A percentile compares a stretch with the other conserved stretches of the same genome.
These are phyloP conservation scores for Eucalyptus pauciflora DNA, from an alignment of 345 rosid genomes.

Conservation along the genomic window DNA sequence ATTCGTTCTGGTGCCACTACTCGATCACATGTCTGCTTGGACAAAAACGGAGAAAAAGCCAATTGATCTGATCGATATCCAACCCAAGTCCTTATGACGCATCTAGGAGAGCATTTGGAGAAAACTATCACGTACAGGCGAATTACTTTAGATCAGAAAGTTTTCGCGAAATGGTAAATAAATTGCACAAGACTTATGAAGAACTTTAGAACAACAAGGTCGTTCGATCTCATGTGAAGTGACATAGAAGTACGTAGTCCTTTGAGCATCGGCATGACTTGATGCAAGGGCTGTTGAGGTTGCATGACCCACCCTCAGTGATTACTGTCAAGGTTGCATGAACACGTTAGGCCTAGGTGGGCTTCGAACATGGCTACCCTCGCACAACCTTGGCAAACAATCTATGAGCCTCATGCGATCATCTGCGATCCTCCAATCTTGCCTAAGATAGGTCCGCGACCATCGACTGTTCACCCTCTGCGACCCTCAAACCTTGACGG, in stretches of 20 bases:
- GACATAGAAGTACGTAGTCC: background rate
- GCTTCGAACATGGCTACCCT: background rate
- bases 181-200: background rate
- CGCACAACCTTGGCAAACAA: background rate
- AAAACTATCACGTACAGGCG: background rate
- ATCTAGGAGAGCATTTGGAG: background rate
- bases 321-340: no score
- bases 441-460: background rate
- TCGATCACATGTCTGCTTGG: background rate
- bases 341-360: background rate
- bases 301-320: background rate
- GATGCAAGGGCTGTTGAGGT: background rate
- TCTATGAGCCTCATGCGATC: background rate
- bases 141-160: background rate
- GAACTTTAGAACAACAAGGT: background rate
- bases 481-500: background rate
- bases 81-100: background rate
- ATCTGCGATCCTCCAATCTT: background rate
- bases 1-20: background rate
- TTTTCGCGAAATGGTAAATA: background rate
- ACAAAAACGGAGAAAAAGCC: background rate
- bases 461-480: no score
- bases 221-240: accelerated
- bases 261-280: background rate
- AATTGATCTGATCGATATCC: background rate